phyloP scores from a whole-genome alignment of 768 basidiomycete genomes.

The Leccinellum luteum region DNA sequence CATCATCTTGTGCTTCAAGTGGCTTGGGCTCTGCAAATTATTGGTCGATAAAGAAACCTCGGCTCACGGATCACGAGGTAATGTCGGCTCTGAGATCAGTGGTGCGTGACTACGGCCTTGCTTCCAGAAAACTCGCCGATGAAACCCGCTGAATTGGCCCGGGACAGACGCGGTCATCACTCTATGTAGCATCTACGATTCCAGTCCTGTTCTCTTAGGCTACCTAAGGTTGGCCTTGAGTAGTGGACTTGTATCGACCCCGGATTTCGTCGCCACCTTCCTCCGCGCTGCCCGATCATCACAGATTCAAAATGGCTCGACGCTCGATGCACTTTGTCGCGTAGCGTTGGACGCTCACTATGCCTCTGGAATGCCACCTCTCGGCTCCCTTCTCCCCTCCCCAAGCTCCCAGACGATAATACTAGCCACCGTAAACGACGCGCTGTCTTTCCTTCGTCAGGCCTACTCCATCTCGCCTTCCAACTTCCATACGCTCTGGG shows the following conservation, averaged over 20 bases:
- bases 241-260: constrained; percentile 52
- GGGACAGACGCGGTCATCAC: constrained; percentile 67
- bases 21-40: constrained; percentile 63
- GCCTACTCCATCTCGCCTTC: constrained; percentile 52
- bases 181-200: constrained; percentile 66
- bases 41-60: constrained; percentile 50
- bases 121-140: constrained; percentile 1
- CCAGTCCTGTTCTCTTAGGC: constrained; percentile 61
- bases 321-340: constrained; percentile 68
- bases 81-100: constrained; percentile 55
- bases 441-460: constrained; percentile 54
- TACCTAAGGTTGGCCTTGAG: constrained; percentile 64
- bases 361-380: constrained; percentile 48
- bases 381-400: constrained; percentile 54
- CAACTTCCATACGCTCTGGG: constrained; percentile 52
- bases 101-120: constrained; percentile 38
- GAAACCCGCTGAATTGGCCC: neutral
- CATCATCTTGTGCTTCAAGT: constrained; percentile 40
- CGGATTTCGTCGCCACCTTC: constrained; percentile 62
- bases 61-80: constrained; percentile 32
- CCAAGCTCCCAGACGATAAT: constrained; percentile 47
- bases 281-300: constrained; percentile 64
- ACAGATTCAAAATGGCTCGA: constrained; percentile 60
- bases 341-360: constrained; percentile 64
- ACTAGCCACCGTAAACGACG: constrained; percentile 58